These are phyloP conservation scores for Psilocybe sp. DNA, from an alignment of 768 basidiomycete genomes.

Conservation along the genomic window DNA sequence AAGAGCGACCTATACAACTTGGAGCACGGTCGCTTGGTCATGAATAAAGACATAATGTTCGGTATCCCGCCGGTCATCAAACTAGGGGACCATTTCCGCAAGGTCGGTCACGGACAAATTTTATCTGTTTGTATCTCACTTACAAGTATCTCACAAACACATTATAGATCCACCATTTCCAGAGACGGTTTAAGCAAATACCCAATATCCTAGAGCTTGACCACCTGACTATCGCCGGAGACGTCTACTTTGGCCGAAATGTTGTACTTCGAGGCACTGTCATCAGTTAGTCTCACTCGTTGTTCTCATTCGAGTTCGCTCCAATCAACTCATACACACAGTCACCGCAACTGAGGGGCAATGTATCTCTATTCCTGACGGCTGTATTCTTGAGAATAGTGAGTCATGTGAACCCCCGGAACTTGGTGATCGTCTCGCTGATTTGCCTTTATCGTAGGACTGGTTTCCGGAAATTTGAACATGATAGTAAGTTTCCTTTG, in stretches of 20 bases:
- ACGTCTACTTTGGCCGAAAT: constrained; percentile 86
- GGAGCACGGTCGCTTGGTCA: constrained; percentile 80
- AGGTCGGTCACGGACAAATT: constrained; percentile 40
- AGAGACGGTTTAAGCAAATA: constrained; percentile 93
- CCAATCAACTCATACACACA: constrained; percentile 10
- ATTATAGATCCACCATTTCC: constrained; percentile 76
- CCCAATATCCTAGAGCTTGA: constrained; percentile 88
- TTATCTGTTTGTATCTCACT: background rate
- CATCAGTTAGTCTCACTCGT: constrained; percentile 48
- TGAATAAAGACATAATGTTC: constrained; percentile 81
- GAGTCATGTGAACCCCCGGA: background rate
- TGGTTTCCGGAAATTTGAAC: constrained; percentile 73
- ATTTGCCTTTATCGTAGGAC: constrained; percentile 31
- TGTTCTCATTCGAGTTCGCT: background rate
- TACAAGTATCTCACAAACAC: background rate
- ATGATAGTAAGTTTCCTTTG: constrained; percentile 50
- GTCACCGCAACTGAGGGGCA: constrained; percentile 82
- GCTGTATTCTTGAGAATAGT: constrained; percentile 67
- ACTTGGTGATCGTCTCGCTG: background rate
- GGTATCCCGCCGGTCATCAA: constrained; percentile 89
- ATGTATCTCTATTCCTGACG: constrained; percentile 80
- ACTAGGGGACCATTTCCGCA: constrained; percentile 95
- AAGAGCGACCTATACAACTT: constrained; percentile 91
- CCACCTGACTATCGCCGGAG: constrained; percentile 89
- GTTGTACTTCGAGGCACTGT: constrained; percentile 87